Conservation (phyloP, 2,329 filamentous ascomycete genomes). For the Fusarium sp. region DNA sequence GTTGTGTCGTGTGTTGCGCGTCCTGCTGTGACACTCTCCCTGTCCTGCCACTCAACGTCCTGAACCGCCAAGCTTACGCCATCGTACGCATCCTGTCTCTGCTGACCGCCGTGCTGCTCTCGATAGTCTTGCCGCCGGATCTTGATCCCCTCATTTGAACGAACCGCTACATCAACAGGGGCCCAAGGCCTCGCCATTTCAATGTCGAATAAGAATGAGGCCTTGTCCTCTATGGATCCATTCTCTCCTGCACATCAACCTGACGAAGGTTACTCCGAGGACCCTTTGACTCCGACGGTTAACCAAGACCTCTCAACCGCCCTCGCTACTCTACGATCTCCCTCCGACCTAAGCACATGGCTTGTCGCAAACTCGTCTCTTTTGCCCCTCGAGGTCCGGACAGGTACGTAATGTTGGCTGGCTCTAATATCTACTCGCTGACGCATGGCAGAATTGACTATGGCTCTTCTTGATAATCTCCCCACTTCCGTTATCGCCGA, state of each 20-base stretch:
- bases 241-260: conserved; percentile 70
- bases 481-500: conserved; percentile 83
- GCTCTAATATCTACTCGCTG: conserved; percentile 15
- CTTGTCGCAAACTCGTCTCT: conserved; percentile 63
- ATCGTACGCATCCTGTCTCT: neutral
- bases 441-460: conserved; percentile 76
- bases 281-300: conserved; percentile 66
- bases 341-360: conserved; percentile 63
- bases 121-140: conserved; percentile 6
- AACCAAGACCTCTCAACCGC: conserved; percentile 51
- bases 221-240: conserved; percentile 57
- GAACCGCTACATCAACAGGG: conserved; percentile 36
- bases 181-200: conserved; percentile 36
- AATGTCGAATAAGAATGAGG: conserved; percentile 50
- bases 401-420: conserved; percentile 55
- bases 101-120: conserved; percentile 13
- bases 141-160: conserved; percentile 2
- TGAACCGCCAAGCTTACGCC: conserved; percentile 10
- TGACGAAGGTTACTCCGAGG: conserved; percentile 91
- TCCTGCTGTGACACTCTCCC: conserved; percentile 31
- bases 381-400: conserved; percentile 64
- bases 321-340: conserved; percentile 55
- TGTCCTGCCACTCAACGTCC: conserved; percentile 18
- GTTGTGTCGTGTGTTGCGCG: conserved; percentile 27
- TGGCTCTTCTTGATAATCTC: conserved; percentile 80